Base-by-base conservation (phyloP, 2,329 filamentous ascomycete genomes). In the Thyridium curvatum region DNA sequence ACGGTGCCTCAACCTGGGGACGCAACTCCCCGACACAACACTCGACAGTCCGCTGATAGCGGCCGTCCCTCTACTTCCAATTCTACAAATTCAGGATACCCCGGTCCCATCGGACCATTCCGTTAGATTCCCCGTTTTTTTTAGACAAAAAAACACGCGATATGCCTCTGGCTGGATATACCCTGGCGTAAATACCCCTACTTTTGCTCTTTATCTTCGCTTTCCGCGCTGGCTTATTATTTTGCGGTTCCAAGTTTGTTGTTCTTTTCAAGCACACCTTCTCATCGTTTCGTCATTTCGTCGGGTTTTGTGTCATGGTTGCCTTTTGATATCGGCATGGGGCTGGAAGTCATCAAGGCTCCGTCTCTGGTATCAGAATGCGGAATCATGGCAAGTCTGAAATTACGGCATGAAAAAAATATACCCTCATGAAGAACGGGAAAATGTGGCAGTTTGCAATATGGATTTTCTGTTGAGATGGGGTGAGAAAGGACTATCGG, bases 1-100 rank as follows among this genome's bases (percentile, higher is more conserved):
- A 64, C 78, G 47, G 73, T 82, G 46, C 71, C 84, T 61, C 73
- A 86, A 57, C 77, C 85, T 45, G 87, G 88, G 58, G 88, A 94
- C 62, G 74, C 80, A 51, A 94, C 87, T 31, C 86, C 88, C 48
- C 84, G 86, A 64, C 87, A 94, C 67, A 80, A 82, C 62, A 74
- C 84, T 61, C 84, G 88, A 62, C 82, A 82, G 61, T 94, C 88
- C 60, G 87, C 85, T 61, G 88, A 94, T 66, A 93, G 86, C 72
- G 88, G 88, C 62, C 86, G 88, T 60, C 88, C 88, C 62, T 91
- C 86, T 58, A 94, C 88, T 71, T 93, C 88, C 71, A 86, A 94
- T 83, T 94, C 88, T 76, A 86, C 84, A 60, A 80, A 81, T 85
- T 91, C 87, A 80, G 87, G 87, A 88, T 93, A 93, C 86, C 86